Evolutionary conservation across 2,329 filamentous ascomycete species (phyloP), one percentile per base, ranked within the genome.

Genomic region (Pezicula rhizophila): DNA sequence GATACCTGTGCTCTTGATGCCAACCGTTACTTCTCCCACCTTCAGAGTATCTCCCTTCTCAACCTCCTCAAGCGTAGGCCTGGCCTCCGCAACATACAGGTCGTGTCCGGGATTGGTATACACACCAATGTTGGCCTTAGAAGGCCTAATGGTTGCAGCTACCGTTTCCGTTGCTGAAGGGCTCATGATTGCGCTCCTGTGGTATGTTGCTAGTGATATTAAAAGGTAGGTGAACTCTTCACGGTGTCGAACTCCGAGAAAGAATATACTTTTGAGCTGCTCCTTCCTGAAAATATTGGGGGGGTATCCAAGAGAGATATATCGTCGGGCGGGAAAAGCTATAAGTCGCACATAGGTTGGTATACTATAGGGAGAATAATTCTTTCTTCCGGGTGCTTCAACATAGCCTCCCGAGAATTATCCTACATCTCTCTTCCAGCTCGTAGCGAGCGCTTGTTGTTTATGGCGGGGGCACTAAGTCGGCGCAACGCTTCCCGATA

Each of bases 41-140:
- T 87, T 84, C 61, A 96, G 73, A 44, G 76, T 77, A 46, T 82
- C 71, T 42, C 81, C 85, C 56, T 77, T 78, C 60, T 83, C 74
- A 49, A 95, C 84, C 53, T 82, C 82, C 66, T 95, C 87, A 23
- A 89, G 70, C 40, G 79, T 84, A 4, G 92, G 92, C 59, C 81
- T 76, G 11, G 91, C 83, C 56, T 89, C 83, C 49, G 78, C 86
- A 52, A 96, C 81, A 89, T 91, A 97, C 46, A 97, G 76, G 52
- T 96, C 87, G 67, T 97, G 92, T 50, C 82, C 80, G 15, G 92
- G 89, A 72, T 97, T 96, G 46, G 92, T 97, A 77, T 87, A 97
- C 57, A 97, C 90, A 60, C 90, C 92, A 65, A 97, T 95, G 72
- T 97, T 97, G 50, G 87, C 73, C 77, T 95, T 93, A 50, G 78